A percentile compares a stretch with the other conserved stretches of the same genome.
Conservation (phyloP, 1,284 basidiomycete genomes). For the Fomitiporia mediterranea region DNA sequence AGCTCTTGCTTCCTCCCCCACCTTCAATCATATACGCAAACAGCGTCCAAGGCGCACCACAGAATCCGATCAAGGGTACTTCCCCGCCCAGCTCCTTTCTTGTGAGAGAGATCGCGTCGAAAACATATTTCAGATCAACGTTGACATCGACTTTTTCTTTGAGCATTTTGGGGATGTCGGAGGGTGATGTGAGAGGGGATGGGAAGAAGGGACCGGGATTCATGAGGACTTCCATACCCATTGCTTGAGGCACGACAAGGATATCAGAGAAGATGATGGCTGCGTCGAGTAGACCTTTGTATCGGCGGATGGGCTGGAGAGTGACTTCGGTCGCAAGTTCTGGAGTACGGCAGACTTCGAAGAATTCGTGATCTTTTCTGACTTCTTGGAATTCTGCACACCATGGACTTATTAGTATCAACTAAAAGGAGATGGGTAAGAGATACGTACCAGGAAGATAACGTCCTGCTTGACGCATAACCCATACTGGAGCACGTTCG, state of each 20-base stretch:
- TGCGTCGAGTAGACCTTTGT: constrained; percentile 81
- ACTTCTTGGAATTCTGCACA: constrained; percentile 79
- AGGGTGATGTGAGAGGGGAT: constrained; percentile 72
- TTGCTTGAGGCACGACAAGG: constrained; percentile 91
- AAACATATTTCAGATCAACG: constrained; percentile 86
- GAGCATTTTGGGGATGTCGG: constrained; percentile 59
- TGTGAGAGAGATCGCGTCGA: constrained; percentile 82
- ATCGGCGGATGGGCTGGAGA: constrained; percentile 87
- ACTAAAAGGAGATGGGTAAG: background rate
- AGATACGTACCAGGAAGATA: constrained; percentile 77
- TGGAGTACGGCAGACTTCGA: constrained; percentile 89
- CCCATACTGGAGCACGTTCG: constrained; percentile 94
- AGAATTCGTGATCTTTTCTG: constrained; percentile 84
- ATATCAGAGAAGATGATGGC: constrained; percentile 97
- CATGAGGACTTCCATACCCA: constrained; percentile 95
- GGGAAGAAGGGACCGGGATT: constrained; percentile 88
- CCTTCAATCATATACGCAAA: constrained; percentile 98
- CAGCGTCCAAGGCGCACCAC: constrained; percentile 94
- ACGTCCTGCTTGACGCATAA: constrained; percentile 97
- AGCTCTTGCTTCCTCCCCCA: constrained; percentile 69
- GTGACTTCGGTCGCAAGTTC: constrained; percentile 83
- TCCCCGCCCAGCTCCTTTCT: constrained; percentile 74
- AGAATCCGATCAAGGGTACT: constrained; percentile 93
- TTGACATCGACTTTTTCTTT: constrained; percentile 65
- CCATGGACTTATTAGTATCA: constrained; percentile 15